Conservation (phyloP, 1,139 yeast genomes). For the Scheffersomyces parashehatae region DNA sequence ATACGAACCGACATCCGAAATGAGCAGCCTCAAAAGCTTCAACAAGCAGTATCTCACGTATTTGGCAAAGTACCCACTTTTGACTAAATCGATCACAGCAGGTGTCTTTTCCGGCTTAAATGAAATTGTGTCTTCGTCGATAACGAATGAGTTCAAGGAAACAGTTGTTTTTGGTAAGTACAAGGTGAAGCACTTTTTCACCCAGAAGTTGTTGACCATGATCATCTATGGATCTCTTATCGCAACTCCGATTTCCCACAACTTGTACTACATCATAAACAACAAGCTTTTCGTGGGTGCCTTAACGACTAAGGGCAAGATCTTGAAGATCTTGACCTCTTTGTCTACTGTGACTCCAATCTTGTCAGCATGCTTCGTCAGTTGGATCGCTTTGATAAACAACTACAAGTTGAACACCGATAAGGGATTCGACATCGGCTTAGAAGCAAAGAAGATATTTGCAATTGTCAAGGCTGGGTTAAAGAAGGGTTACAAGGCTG, state of each 20-base stretch:
- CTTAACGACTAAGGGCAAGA: constrained; percentile 35
- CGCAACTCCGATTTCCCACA: constrained; percentile 76
- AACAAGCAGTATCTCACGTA: constrained; percentile 38
- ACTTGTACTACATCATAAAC: constrained; percentile 44
- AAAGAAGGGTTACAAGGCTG: constrained; percentile 51
- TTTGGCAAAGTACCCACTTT: constrained; percentile 51
- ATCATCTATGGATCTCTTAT: constrained; percentile 70
- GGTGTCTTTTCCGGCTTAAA: constrained; percentile 58
- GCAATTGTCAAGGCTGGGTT: constrained; percentile 37
- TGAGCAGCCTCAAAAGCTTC: constrained; percentile 2
- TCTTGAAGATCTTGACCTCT: constrained; percentile 61
- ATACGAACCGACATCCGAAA: background rate
- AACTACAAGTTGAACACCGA: constrained; percentile 19
- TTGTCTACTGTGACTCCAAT: constrained; percentile 66
- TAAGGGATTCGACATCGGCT: constrained; percentile 7
- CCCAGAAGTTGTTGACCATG: constrained; percentile 60
- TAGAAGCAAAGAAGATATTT: constrained; percentile 22
- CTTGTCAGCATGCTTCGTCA: constrained; percentile 55
- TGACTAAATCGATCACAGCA: constrained; percentile 62
- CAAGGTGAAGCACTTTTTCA: constrained; percentile 36
- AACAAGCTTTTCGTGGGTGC: constrained; percentile 47
- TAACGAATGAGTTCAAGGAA: constrained; percentile 47
- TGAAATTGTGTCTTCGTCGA: constrained; percentile 55
- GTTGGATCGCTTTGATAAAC: constrained; percentile 53
- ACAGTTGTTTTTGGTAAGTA: constrained; percentile 17